phyloP scores from a whole-genome alignment of 768 basidiomycete genomes.

The Neoboletus brunneissimus region DNA sequence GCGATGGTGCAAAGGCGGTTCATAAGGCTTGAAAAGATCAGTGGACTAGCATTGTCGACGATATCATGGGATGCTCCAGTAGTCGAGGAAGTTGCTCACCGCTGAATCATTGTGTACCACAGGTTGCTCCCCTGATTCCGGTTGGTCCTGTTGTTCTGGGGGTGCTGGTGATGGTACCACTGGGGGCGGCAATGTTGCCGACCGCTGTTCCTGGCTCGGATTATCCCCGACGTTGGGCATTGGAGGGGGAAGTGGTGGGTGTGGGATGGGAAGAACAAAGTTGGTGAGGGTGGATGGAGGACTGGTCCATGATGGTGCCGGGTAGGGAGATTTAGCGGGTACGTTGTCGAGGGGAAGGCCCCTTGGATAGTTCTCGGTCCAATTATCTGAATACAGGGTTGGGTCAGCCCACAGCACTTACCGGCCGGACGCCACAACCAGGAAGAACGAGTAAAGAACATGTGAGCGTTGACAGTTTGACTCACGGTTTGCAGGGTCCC shows the following conservation, averaged over 20 bases:
- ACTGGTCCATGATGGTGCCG: conserved; percentile 21
- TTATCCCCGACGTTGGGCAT: not conserved
- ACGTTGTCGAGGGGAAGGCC: not conserved
- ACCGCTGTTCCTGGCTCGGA: not conserved
- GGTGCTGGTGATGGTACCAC: not conserved
- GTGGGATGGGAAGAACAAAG: conserved; percentile 27
- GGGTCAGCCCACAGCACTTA: not conserved
- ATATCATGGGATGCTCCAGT: no score
- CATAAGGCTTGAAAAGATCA: no score
- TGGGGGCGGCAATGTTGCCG: not conserved
- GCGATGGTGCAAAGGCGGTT: no score
- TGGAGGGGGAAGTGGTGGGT: conserved; percentile 2
- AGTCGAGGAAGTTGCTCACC: no score
- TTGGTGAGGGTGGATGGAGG: conserved; percentile 18
- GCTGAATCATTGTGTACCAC: no score
- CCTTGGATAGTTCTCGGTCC: conserved; percentile 24
- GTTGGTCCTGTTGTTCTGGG: not conserved
- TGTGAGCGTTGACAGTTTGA: not conserved
- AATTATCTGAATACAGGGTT: conserved; percentile 21
- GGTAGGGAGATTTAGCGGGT: conserved; percentile 29
- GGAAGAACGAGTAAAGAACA: not conserved
- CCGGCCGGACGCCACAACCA: not conserved
- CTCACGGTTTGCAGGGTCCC: conserved; percentile 32
- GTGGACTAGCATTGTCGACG: no score
- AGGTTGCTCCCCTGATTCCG: not conserved